Percentiles rank a stretch among this genome's conserved stretches.
phyloP scores from a whole-genome alignment of 139 green algal species.

The Micractinium conductrix region DNA sequence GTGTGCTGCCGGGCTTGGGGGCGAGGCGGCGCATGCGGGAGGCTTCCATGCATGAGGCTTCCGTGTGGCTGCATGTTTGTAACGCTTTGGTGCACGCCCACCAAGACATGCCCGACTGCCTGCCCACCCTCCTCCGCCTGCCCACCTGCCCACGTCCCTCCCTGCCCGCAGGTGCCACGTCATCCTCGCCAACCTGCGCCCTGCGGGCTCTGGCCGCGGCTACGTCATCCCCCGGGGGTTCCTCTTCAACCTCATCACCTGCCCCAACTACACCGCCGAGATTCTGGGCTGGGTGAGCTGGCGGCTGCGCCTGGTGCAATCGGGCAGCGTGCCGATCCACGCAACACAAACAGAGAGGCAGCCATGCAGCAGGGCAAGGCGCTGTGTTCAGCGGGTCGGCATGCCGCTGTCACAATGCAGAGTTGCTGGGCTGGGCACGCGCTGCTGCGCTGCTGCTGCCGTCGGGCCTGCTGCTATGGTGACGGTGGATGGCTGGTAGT shows the following conservation, averaged over 20 bases:
- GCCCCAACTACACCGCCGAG: slow-evolving; percentile 96
- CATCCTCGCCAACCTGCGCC: slow-evolving; percentile 86
- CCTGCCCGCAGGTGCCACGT: slow-evolving; percentile 77
- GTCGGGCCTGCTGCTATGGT: no score
- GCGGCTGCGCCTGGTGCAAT: no score
- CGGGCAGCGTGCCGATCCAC: no score
- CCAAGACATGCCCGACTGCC: neutral
- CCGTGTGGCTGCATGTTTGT: no score
- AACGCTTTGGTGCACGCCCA: neutral
- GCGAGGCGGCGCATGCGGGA: neutral
- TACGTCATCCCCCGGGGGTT: slow-evolving; percentile 93
- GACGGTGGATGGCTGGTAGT: no score
- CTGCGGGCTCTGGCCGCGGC: slow-evolving; percentile 62
- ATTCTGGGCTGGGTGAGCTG: slow-evolving; percentile 94
- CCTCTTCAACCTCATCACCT: slow-evolving; percentile 96
- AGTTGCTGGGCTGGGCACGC: no score
- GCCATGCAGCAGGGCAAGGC: no score
- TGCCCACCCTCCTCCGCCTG: neutral
- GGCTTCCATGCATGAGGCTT: no score
- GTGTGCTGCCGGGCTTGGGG: neutral
- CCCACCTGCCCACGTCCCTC: neutral
- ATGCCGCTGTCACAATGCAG: no score
- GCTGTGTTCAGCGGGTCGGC: no score
- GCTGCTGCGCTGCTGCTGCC: no score
- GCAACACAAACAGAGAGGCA: no score